Evolutionary conservation across 345 rosid genomes (phyloP).

Genomic region (Populus tremula): DNA sequence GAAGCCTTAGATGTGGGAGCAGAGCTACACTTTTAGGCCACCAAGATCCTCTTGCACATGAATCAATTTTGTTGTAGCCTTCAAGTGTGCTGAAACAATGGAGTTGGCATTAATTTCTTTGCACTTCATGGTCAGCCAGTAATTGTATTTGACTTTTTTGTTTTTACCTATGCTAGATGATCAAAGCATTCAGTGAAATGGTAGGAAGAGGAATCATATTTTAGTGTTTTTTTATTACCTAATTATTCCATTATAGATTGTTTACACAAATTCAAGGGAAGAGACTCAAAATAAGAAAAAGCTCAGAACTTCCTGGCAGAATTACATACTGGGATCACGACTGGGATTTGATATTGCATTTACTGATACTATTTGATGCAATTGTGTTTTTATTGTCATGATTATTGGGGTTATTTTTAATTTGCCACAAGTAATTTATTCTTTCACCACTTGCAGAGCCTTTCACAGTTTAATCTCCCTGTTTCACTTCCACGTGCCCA

Average conservation of each 20-base stretch:
- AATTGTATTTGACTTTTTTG: not conserved
- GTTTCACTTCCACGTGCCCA: conserved; percentile 81
- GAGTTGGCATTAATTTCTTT: conserved; percentile 7
- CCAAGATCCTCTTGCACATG: conserved; percentile 4
- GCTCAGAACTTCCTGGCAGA: not conserved
- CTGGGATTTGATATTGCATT: not conserved
- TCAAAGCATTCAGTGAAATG: conserved; percentile 1
- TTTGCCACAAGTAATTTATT: conserved; percentile 28
- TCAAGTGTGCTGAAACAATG: conserved; percentile 5
- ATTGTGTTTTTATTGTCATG: not conserved
- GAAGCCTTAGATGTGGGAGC: conserved; percentile 10
- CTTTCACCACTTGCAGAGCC: conserved; percentile 64
- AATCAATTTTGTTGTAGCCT: conserved; percentile 1
- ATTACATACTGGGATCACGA: not conserved
- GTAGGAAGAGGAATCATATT: not conserved
- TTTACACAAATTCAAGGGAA: not conserved
- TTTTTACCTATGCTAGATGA: not conserved
- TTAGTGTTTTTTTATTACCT: not conserved
- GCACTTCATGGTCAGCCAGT: not conserved
- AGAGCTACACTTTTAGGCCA: not conserved
- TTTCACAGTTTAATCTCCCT: conserved; percentile 96
- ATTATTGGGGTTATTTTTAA: not conserved
- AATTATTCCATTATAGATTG: not conserved
- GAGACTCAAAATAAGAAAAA: not conserved
- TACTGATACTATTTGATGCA: not conserved